Evolutionary conservation across 805 yeast species (phyloP), one percentile per base, ranked within the genome.

Genomic region (Wickerhamomyces strasburgensis): DNA sequence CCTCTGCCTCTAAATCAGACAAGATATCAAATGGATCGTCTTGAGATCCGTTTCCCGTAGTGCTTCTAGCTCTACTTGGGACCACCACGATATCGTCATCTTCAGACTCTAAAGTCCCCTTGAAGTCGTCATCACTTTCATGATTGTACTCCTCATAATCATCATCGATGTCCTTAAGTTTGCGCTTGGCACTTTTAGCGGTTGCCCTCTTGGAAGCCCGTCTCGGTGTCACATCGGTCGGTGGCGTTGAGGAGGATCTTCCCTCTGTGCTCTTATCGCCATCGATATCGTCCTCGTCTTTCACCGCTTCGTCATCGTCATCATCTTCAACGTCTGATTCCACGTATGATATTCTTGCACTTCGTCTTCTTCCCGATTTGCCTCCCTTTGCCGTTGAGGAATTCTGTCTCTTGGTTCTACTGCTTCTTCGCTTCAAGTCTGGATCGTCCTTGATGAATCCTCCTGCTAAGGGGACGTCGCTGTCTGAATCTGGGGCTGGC

Each of bases 81-180:
- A 47, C 24, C 10, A 49, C 32, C 5, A 52, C 35, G 13, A 47
- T 40, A 31, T 61, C 56, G 42, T 52, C 49, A 35, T 55, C 60
- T 14, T 48, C 42, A 27, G 54, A 49, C 15, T 43, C 53, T 24
- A 48, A 40, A 14, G 40, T 59, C 19, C 51, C 60, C 29, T 55
- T 64, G 17, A 36, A 49, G 23, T 45, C 54, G 32, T 50, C 54
- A 34, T 58, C 67, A 11, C 40, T 51, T 9, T 47, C 53, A 23
- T 52, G 56, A 25, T 56, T 51, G 37, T 46, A 48, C 34, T 63
- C 69, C 4, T 53, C 60, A 35, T 63, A 64, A 27, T 58, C 64
- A 19, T 64, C 62, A 7, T 56, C 58, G 3, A 51, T 32, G 19
- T 38, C 28, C 37, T 50, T 49, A 6, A 54, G 17, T 27, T 38